Conservation (phyloP, 2,329 filamentous ascomycete species). For the Sclerotinia spermophila region DNA sequence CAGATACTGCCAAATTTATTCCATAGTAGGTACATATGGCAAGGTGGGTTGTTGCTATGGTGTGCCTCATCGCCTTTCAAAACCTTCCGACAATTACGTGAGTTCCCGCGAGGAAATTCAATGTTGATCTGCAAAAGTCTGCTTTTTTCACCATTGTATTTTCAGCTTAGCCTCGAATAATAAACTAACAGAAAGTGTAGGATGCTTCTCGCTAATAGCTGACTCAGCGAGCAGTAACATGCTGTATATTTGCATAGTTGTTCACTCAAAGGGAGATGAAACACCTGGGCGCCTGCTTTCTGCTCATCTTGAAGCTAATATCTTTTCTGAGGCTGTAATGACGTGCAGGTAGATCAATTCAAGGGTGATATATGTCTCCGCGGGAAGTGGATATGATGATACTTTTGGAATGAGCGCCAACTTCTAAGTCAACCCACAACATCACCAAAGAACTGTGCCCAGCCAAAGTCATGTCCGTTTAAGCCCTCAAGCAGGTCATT, state of each 20-base stretch:
- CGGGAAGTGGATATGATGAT: neutral
- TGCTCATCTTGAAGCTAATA: too few species aligned
- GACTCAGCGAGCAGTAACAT: neutral
- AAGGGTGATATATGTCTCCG: neutral
- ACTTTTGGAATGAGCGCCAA: too few species aligned
- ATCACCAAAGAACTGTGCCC: conserved; percentile 12
- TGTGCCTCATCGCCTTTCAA: neutral
- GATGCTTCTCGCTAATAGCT: neutral
- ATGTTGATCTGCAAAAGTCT: neutral
- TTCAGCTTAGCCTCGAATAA: neutral
- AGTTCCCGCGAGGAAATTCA: neutral
- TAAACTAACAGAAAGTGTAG: neutral
- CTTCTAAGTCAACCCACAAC: neutral
- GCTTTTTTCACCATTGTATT: neutral
- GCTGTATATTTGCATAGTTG: neutral
- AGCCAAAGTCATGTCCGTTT: neutral
- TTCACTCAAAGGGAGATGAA: neutral
- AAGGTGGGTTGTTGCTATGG: neutral
- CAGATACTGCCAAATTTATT: neutral
- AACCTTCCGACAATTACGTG: neutral
- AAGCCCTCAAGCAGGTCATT: conserved; percentile 4
- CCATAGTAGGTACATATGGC: neutral
- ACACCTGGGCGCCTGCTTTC: neutral
- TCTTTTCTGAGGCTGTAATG: neutral
- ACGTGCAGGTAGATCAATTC: neutral